Conservation (phyloP, 108 stramenopile species). For the Skeletonema potamos region DNA sequence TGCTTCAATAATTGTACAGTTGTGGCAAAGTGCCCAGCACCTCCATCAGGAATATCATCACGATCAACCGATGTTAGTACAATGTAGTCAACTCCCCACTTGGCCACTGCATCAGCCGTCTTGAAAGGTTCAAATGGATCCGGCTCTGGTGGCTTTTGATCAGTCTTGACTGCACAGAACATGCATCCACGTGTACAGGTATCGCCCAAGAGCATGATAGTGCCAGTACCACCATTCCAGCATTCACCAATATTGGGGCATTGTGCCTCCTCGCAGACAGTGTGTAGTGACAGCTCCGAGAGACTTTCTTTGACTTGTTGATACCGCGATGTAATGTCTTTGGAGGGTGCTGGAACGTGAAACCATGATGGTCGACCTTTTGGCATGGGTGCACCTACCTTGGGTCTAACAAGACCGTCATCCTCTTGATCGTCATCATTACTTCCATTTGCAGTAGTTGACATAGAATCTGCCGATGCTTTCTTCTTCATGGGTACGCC, state of each 20-base stretch:
- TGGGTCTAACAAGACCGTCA: conserved; percentile 47
- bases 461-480: neutral
- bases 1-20: conserved; percentile 93
- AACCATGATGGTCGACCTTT: conserved; percentile 76
- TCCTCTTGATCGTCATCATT: conserved; percentile 25
- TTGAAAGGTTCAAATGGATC: conserved; percentile 97
- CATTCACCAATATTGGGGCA: conserved; percentile 99
- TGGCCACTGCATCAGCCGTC: conserved; percentile 85
- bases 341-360: conserved; percentile 66
- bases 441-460: neutral
- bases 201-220: conserved; percentile 99
- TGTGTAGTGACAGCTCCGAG: conserved; percentile 78
- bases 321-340: conserved; percentile 68
- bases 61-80: conserved; percentile 97
- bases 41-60: conserved; percentile 96
- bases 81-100: conserved; percentile 99
- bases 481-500: conserved; percentile 75
- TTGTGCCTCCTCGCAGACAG: conserved; percentile 98
- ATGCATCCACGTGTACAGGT: conserved; percentile 98
- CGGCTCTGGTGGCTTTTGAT: conserved; percentile 85
- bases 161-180: conserved; percentile 98
- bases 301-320: conserved; percentile 74
- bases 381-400: conserved; percentile 87
- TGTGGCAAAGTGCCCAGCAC: conserved; percentile 92
- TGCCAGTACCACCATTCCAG: conserved; percentile 99